Evolutionary conservation across 2,329 filamentous ascomycete genomes (phyloP).

Genomic region (Purpureocillium lavendulum): DNA sequence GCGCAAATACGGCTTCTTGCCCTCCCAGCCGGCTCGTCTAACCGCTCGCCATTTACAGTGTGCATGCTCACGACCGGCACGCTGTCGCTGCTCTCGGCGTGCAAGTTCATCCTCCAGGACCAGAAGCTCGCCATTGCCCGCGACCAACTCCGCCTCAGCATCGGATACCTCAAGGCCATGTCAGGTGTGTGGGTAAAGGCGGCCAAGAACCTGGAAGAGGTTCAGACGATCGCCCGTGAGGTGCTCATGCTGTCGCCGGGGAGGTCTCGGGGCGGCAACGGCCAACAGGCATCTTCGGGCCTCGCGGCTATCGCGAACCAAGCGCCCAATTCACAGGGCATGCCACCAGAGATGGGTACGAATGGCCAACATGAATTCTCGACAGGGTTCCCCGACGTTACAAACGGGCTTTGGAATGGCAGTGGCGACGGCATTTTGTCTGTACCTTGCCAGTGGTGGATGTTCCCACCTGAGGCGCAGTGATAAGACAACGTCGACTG

Average conservation of each 20-base stretch:
- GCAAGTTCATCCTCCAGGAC: slow-evolving; percentile 21
- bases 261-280: too few relatives aligned
- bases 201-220: slow-evolving; percentile 25
- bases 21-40: slow-evolving; percentile 21
- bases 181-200: slow-evolving; percentile 27
- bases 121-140: slow-evolving; percentile 24
- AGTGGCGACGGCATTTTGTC: too few relatives aligned
- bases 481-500: too few relatives aligned
- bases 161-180: slow-evolving; percentile 28
- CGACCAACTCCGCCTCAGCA: slow-evolving; percentile 30
- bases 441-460: too few relatives aligned
- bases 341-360: too few relatives aligned
- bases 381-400: too few relatives aligned
- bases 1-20: slow-evolving; percentile 28
- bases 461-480: too few relatives aligned
- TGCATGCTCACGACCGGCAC: slow-evolving; percentile 32
- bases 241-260: slow-evolving; percentile 9
- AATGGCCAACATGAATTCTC: too few relatives aligned
- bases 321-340: too few relatives aligned
- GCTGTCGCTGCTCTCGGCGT: slow-evolving; percentile 26
- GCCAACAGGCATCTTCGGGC: too few relatives aligned
- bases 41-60: slow-evolving; percentile 28
- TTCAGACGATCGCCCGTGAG: slow-evolving; percentile 28
- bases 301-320: too few relatives aligned
- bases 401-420: too few relatives aligned